Evolutionary conservation across 108 stramenopile genomes (phyloP).

Genomic region (Nannochloropsis gaditana): DNA sequence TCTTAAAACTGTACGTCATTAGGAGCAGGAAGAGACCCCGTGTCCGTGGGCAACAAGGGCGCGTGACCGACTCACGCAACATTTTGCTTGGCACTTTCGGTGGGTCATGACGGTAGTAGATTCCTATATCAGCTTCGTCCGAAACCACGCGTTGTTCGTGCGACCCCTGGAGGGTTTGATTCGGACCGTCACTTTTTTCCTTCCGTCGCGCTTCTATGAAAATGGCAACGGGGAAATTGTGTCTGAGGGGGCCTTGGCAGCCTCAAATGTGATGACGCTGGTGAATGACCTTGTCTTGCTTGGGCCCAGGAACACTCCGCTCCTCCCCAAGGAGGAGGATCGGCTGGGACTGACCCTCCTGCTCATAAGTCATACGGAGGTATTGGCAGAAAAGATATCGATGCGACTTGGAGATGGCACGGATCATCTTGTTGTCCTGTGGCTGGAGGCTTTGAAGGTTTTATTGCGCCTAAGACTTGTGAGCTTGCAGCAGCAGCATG

Average conservation of each 20-base stretch:
- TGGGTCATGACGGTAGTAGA: neutral
- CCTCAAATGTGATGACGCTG: neutral
- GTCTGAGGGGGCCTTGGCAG: neutral
- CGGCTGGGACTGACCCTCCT: neutral
- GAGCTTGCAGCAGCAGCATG: neutral
- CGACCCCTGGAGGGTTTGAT: neutral
- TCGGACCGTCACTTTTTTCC: neutral
- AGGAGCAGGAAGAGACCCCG: too few species aligned
- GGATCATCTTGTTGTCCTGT: neutral
- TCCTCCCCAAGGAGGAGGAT: neutral
- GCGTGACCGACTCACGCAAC: too few species aligned
- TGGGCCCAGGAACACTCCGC: neutral
- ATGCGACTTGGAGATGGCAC: neutral
- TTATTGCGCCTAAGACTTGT: neutral
- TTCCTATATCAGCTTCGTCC: slow-evolving; percentile 11
- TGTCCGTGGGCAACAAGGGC: too few species aligned
- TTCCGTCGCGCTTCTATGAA: neutral
- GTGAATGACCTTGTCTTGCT: neutral
- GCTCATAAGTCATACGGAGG: slow-evolving; percentile 17
- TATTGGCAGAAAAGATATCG: neutral
- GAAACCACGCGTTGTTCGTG: neutral
- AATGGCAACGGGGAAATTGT: slow-evolving; percentile 17
- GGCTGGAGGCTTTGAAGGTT: neutral
- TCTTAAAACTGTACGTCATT: too few species aligned
- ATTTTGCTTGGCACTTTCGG: too few species aligned